Evolutionary conservation across 352 stramenopile genomes (phyloP).

Genomic region (Pythium dissimile): DNA sequence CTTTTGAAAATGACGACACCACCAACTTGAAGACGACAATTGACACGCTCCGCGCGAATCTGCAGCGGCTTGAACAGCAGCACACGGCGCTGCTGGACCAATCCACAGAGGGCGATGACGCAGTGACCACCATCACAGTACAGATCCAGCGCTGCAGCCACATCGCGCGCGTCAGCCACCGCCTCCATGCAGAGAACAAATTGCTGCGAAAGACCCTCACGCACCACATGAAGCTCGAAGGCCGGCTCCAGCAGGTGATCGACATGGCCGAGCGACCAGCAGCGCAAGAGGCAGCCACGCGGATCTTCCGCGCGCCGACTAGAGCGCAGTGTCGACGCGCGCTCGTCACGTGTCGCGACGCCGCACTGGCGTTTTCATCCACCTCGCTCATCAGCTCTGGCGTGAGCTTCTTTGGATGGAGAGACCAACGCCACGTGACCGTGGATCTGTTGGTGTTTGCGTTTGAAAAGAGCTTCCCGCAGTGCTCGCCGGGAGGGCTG

Average conservation of each 20-base stretch:
- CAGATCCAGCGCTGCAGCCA: not conserved
- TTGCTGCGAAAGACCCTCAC: not conserved
- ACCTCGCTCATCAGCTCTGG: not conserved
- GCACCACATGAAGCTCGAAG: slow-evolving; percentile 7
- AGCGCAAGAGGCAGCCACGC: not conserved
- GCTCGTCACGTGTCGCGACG: not conserved
- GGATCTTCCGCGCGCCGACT: not conserved
- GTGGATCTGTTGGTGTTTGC: not conserved
- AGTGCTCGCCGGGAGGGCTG: not conserved
- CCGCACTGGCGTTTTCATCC: not conserved
- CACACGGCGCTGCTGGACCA: slow-evolving; percentile 1
- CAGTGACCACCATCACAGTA: not conserved
- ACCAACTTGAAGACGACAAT: not conserved
- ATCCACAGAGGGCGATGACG: not conserved
- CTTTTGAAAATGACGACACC: not conserved
- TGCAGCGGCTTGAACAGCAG: not conserved
- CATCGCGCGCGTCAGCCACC: not conserved
- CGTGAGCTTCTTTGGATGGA: slow-evolving; percentile 9
- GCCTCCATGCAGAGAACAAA: slow-evolving; percentile 6
- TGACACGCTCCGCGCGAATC: slow-evolving; percentile 4
- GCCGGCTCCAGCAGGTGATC: slow-evolving; percentile 3
- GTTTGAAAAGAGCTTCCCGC: slow-evolving; percentile 5
- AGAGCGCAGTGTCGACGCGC: not conserved
- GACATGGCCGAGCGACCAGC: not conserved
- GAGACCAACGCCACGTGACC: not conserved